Percentiles rank a stretch among this genome's conserved stretches.
Conservation (phyloP, 495 filamentous ascomycete genomes). For the Xylona heveae region DNA sequence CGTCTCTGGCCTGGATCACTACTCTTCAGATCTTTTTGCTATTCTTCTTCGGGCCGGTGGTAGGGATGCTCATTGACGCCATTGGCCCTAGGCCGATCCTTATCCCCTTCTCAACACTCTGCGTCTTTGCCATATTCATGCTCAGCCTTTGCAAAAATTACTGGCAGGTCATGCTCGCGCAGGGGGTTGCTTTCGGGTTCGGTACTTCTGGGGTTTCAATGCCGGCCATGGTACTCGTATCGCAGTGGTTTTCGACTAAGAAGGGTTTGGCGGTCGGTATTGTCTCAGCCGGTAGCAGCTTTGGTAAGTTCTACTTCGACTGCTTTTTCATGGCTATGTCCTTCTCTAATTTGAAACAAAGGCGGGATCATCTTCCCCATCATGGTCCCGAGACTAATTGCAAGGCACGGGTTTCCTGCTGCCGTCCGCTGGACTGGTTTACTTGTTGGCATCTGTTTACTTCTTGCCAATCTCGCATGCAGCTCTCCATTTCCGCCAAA, state of each 20-base stretch:
- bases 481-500: conserved; percentile 5
- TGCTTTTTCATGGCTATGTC: too few relatives aligned
- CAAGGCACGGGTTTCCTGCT: conserved; percentile 1
- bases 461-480: background rate
- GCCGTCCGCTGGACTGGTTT: conserved; percentile 4
- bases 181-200: conserved; percentile 5
- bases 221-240: background rate
- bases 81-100: conserved; percentile 3
- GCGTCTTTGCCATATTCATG: conserved; percentile 3
- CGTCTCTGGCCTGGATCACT: conserved; percentile 4
- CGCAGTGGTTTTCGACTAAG: conserved; percentile 4
- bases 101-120: conserved; percentile 1
- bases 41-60: conserved; percentile 2
- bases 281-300: conserved; percentile 1
- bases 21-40: conserved; percentile 4
- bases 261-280: conserved; percentile 5
- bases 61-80: conserved; percentile 3
- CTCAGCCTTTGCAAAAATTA: conserved; percentile 4
- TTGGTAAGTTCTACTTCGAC: conserved; percentile 4
- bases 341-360: background rate
- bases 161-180: conserved; percentile 6
- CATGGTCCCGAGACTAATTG: background rate
- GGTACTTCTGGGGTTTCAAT: conserved; percentile 2
- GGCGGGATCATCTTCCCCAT: conserved; percentile 6
- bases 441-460: conserved; percentile 1